Evolutionary conservation across 768 basidiomycete species (phyloP), one percentile per base, ranked within the genome.

Genomic region (Tricholoma terreum): DNA sequence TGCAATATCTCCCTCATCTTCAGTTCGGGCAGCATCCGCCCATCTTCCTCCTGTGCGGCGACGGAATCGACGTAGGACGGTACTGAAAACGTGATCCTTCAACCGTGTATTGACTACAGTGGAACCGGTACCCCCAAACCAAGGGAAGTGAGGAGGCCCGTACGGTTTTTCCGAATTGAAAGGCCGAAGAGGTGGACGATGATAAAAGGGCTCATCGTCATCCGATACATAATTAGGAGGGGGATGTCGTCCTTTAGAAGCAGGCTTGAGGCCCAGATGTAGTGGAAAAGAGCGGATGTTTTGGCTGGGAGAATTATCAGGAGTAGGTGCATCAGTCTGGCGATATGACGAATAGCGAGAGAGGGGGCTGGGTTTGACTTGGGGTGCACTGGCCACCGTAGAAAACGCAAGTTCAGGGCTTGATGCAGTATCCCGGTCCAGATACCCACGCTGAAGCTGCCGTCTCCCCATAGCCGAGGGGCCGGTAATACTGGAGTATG

Each of bases 31-130:
- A 35, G 65, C 73, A 40, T 74, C 68, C 11, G 65, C 66, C 62
- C 71, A 71, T 30, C 75, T 70, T 21, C 75, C 76, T 40, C 71
- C 77, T 9, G 75, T 73, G 33, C 82, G 82, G 61, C 83, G 82
- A 36, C 82, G 80, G 57, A 93, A 83, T 57, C 90, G 80, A 49
- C 86, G 84, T 59, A 98, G 76, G 31, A 98, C 85, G 15, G 91
- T 90, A 58, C 84, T 90, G 68, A 99, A 96, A 46, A 99, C 93
- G 63, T 96, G 94, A 67, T 98, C 94, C 72, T 94, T 95, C 57
- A 99, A 77, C 69, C 85, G 91, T 36, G 90, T 93, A 71, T 99
- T 98, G 58, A 98, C 94, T 53, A 87, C 82, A 5, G 97, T 98
- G 12, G 90, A 92, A 1, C 96, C 96, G 2, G 88, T 90, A 3